These are phyloP conservation scores for Lineolata rhizophorae DNA, from an alignment of 495 filamentous ascomycete species.

Conservation along the genomic window DNA sequence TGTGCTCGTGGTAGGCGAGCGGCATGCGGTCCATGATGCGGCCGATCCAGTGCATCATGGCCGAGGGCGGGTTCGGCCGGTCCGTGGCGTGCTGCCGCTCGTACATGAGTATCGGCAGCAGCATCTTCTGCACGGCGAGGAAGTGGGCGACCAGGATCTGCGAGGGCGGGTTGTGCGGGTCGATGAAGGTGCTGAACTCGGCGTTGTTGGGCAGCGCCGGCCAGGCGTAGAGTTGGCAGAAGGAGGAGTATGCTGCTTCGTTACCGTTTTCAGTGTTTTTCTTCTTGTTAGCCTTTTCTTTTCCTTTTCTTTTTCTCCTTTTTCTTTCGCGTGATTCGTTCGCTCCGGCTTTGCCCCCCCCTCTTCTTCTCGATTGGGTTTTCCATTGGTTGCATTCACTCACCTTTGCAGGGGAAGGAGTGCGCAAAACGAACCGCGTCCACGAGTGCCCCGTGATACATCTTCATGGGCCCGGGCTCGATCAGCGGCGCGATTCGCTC, in stretches of 20 bases:
- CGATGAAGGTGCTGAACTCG: constrained; percentile 29
- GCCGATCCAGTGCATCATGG: too few relatives aligned
- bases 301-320: background rate
- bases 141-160: constrained; percentile 35
- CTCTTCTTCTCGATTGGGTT: background rate
- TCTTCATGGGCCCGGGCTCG: constrained; percentile 6
- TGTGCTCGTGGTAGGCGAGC: too few relatives aligned
- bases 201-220: constrained; percentile 26
- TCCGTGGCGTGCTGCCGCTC: too few relatives aligned
- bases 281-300: background rate
- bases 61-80: too few relatives aligned
- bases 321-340: background rate
- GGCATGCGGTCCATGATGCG: too few relatives aligned
- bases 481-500: constrained; percentile 4
- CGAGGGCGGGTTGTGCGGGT: constrained; percentile 24
- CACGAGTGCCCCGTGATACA: constrained; percentile 7
- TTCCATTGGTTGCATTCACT: background rate
- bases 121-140: constrained; percentile 32
- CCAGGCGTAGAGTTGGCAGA: constrained; percentile 16
- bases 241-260: constrained; percentile 14
- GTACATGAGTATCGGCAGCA: too few relatives aligned
- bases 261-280: background rate
- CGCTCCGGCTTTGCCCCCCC: background rate
- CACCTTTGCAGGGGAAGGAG: constrained; percentile 5
- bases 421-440: constrained; percentile 8